Evolutionary conservation across 2,329 filamentous ascomycete species (phyloP).

Genomic region (Juglanconis oblonga): DNA sequence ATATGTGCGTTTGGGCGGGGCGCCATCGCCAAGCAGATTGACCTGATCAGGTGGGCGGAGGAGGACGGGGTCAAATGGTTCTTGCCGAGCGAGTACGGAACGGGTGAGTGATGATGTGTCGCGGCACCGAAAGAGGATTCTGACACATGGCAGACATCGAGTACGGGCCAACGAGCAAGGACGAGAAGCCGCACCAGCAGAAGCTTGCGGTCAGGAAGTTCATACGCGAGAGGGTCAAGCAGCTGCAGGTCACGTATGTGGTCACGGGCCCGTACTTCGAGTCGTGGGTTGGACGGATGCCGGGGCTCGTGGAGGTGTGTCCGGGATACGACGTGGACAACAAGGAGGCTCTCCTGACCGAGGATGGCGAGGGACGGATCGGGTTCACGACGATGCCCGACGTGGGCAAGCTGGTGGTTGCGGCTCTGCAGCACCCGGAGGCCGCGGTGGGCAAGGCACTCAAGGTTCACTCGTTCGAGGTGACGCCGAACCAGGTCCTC

Average conservation of each 20-base stretch:
- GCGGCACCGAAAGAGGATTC: not conserved
- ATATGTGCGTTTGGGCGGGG: constrained; percentile 62
- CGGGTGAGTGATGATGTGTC: constrained; percentile 21
- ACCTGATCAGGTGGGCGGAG: constrained; percentile 59
- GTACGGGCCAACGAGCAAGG: constrained; percentile 53
- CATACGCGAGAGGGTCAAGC: constrained; percentile 49
- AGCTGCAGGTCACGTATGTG: constrained; percentile 62
- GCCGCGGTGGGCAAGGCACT: constrained; percentile 53
- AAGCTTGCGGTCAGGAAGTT: constrained; percentile 67
- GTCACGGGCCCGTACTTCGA: constrained; percentile 70
- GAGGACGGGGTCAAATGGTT: constrained; percentile 56
- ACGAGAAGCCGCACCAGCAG: constrained; percentile 65
- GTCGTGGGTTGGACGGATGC: constrained; percentile 50
- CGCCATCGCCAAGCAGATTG: constrained; percentile 59
- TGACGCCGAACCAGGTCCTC: constrained; percentile 59
- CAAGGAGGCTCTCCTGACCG: constrained; percentile 60
- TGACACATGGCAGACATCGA: constrained; percentile 46
- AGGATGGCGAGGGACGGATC: constrained; percentile 58
- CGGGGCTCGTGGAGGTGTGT: constrained; percentile 31
- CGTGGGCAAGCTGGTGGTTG: constrained; percentile 64
- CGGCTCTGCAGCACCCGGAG: constrained; percentile 56
- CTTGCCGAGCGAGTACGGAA: constrained; percentile 67
- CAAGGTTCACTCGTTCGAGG: constrained; percentile 69
- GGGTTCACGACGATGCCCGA: constrained; percentile 71
- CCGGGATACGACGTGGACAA: constrained; percentile 58